Percentiles rank a stretch among this genome's conserved stretches.
phyloP scores from a whole-genome alignment of 163 green algal species.

The Smithsoniella earleae region DNA sequence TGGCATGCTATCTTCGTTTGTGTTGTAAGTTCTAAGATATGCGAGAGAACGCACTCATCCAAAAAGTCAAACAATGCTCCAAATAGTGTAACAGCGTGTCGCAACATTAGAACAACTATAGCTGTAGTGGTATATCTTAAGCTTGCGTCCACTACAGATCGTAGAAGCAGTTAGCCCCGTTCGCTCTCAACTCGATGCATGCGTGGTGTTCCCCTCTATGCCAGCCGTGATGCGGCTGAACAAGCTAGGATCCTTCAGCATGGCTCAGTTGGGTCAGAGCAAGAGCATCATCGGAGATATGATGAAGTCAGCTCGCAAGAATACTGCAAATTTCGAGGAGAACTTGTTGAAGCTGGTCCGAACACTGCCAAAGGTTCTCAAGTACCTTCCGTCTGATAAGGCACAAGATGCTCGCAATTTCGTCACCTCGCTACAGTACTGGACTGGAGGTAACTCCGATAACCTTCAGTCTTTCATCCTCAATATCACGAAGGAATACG shows the following conservation, averaged over 20 bases:
- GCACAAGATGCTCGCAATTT: slow-evolving; percentile 92
- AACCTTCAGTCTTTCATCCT: slow-evolving; percentile 97
- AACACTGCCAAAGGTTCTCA: slow-evolving; percentile 96
- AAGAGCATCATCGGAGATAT: slow-evolving; percentile 94
- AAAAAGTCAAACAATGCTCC: too few species aligned
- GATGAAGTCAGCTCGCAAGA: slow-evolving; percentile 77
- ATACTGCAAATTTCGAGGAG: slow-evolving; percentile 99
- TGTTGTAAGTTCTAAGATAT: too few species aligned
- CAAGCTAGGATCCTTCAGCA: slow-evolving; percentile 96
- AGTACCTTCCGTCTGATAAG: slow-evolving; percentile 95
- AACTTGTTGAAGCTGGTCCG: slow-evolving; percentile 94
- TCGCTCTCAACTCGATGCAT: slow-evolving; percentile 80
- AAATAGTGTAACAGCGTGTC: too few species aligned
- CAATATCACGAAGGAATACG: slow-evolving; percentile 72
- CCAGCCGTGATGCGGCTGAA: slow-evolving; percentile 93
- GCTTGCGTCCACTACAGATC: slow-evolving; percentile 58
- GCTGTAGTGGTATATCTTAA: too few species aligned
- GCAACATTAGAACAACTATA: too few species aligned
- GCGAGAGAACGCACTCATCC: too few species aligned
- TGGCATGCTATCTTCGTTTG: too few species aligned
- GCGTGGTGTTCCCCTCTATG: slow-evolving; percentile 98
- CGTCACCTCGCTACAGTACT: slow-evolving; percentile 90
- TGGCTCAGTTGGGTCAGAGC: slow-evolving; percentile 89
- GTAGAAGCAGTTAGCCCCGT: slow-evolving; percentile 68
- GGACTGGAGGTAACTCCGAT: slow-evolving; percentile 86